Conservation (phyloP, 192 early-diverging fungal species). For the Geosiphon pyriformis region DNA sequence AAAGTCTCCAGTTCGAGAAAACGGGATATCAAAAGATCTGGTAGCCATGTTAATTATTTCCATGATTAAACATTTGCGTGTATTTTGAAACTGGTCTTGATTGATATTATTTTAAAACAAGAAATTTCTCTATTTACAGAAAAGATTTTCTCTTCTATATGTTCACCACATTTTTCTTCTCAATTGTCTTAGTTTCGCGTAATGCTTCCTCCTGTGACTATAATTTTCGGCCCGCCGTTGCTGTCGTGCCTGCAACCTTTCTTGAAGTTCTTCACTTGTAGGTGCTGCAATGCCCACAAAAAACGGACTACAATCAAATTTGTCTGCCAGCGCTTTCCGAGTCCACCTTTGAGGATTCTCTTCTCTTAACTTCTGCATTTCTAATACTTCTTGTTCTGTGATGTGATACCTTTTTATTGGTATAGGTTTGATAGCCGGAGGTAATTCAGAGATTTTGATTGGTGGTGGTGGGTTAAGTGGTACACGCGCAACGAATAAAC, state of each 20-base stretch:
- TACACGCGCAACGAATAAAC: background rate
- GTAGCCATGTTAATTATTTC: too few species aligned
- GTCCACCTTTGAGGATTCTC: slow-evolving; percentile 34
- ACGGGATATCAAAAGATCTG: too few species aligned
- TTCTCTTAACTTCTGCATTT: slow-evolving; percentile 31
- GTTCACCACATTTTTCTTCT: background rate
- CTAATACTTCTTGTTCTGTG: slow-evolving; percentile 26
- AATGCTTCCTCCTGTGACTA: background rate
- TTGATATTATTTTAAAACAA: too few species aligned
- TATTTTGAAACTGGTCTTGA: too few species aligned
- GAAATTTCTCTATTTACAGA: too few species aligned
- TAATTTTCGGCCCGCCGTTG: background rate
- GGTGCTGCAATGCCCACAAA: slow-evolving; percentile 36
- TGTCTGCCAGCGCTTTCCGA: slow-evolving; percentile 30
- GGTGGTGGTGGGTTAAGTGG: background rate
- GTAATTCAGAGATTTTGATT: background rate
- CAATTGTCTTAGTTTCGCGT: background rate
- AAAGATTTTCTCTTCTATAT: too few species aligned
- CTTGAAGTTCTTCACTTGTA: background rate
- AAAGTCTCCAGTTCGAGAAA: too few species aligned
- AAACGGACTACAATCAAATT: slow-evolving; percentile 33
- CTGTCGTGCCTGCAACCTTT: background rate
- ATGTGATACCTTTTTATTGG: slow-evolving; percentile 3
- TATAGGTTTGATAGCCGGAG: slow-evolving; percentile 1
- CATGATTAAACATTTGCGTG: too few species aligned